Conservation (phyloP, 345 rosid species). For the Dipteronia dyeriana region DNA sequence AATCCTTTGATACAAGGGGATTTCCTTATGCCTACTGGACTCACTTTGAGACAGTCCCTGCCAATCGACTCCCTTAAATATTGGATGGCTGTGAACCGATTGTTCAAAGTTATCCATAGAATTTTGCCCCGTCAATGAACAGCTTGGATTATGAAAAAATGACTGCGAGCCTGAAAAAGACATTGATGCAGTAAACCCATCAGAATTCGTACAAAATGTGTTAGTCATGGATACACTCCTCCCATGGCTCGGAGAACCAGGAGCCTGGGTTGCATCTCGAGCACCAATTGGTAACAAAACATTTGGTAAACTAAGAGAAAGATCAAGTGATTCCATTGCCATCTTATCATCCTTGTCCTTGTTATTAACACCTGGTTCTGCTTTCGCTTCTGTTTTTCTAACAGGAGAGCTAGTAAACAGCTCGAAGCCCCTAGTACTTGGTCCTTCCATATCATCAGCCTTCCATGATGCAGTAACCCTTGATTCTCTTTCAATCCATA, state of each 20-base stretch:
- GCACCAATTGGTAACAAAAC: conserved; percentile 80
- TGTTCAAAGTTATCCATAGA: conserved; percentile 81
- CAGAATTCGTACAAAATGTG: conserved; percentile 74
- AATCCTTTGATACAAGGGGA: conserved; percentile 57
- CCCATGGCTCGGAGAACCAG: conserved; percentile 75
- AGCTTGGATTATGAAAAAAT: conserved; percentile 91
- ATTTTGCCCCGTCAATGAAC: conserved; percentile 81
- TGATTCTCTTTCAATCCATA: conserved; percentile 44
- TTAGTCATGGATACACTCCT: conserved; percentile 75
- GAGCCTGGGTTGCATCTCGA: conserved; percentile 45
- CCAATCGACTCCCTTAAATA: conserved; percentile 87
- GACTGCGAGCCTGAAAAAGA: conserved; percentile 96
- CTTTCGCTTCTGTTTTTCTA: conserved; percentile 50
- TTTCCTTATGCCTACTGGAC: conserved; percentile 59
- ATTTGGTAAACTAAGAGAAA: conserved; percentile 92
- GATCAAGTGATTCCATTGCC: conserved; percentile 78
- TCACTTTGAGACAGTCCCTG: conserved; percentile 72
- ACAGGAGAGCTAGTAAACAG: conserved; percentile 80
- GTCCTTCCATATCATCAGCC: conserved; percentile 71
- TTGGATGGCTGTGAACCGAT: conserved; percentile 94
- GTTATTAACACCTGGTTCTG: conserved; percentile 42
- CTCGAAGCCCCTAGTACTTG: conserved; percentile 83
- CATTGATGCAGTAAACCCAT: conserved; percentile 87
- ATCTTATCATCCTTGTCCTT: conserved; percentile 63
- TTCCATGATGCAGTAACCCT: conserved; percentile 31